Evolutionary conservation across 2,329 filamentous ascomycete species (phyloP).

Genomic region (Arthrobotrys sphaeroides): DNA sequence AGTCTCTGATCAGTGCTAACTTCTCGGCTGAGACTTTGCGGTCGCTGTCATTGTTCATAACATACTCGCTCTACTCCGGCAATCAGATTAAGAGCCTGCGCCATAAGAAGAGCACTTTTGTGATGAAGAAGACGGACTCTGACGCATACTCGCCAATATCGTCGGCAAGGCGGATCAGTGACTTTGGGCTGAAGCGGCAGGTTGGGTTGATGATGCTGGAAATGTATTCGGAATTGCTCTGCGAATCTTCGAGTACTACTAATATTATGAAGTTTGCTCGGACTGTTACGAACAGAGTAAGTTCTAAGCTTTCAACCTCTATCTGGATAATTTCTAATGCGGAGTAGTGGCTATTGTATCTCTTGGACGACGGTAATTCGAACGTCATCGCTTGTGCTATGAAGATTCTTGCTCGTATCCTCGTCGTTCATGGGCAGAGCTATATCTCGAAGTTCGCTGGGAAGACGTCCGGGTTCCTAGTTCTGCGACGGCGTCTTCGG

Average conservation of each 20-base stretch:
- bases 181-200: conserved; percentile 69
- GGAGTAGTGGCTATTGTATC: conserved; percentile 85
- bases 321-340: conserved; percentile 10
- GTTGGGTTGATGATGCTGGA: conserved; percentile 78
- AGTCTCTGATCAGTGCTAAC: conserved; percentile 79
- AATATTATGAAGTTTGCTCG: conserved; percentile 88
- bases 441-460: conserved; percentile 87
- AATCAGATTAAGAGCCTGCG: conserved; percentile 62
- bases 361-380: conserved; percentile 85
- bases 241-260: conserved; percentile 71
- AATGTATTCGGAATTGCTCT: conserved; percentile 81
- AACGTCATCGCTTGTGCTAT: conserved; percentile 82
- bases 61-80: conserved; percentile 81
- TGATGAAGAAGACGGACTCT: conserved; percentile 57
- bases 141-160: conserved; percentile 57
- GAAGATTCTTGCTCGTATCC: conserved; percentile 82
- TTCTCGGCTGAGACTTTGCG: conserved; percentile 85
- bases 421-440: conserved; percentile 80
- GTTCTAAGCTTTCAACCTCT: conserved; percentile 56
- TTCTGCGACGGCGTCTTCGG: conserved; percentile 81
- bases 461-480: conserved; percentile 83
- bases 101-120: conserved; percentile 63
- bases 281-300: conserved; percentile 92
- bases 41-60: conserved; percentile 88
- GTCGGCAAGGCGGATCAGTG: conserved; percentile 34